Conservation (phyloP, 305 asterid genomes). For the Plantago rigida region DNA sequence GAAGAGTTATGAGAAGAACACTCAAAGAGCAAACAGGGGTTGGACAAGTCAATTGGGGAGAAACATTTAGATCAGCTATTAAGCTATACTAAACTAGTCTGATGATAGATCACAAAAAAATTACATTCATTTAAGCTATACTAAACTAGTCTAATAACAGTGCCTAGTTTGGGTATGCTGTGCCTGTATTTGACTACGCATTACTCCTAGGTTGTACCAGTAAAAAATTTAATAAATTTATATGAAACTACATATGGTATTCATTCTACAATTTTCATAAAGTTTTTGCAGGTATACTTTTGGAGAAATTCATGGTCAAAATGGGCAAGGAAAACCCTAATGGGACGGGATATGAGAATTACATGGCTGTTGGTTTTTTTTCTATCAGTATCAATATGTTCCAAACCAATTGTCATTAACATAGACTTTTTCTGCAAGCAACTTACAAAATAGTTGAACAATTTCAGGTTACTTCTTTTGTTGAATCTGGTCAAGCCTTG, state of each 20-base stretch:
- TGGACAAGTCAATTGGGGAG: neutral
- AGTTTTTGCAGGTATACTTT: too few species aligned
- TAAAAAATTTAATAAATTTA: too few species aligned
- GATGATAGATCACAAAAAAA: too few species aligned
- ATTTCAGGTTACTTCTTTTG: neutral
- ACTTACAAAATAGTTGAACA: too few species aligned
- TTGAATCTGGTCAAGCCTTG: neutral
- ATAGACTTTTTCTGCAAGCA: too few species aligned
- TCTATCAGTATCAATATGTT: too few species aligned
- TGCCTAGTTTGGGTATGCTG: neutral
- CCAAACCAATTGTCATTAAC: too few species aligned
- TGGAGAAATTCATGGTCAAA: neutral
- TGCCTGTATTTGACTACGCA: neutral
- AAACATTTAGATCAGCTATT: neutral
- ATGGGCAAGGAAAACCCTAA: neutral
- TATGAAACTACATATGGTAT: neutral
- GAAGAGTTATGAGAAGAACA: slow-evolving; percentile 13
- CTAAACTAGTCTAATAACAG: neutral
- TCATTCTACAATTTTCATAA: neutral
- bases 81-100: neutral
- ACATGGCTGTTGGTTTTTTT: too few species aligned
- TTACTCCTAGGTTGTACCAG: neutral
- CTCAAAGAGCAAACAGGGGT: neutral
- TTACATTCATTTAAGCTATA: neutral
- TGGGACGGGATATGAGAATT: neutral